Percentiles rank a stretch among this genome's conserved stretches.
Evolutionary conservation across 805 yeast species (phyloP).

Genomic region (Spathaspora passalidarum): DNA sequence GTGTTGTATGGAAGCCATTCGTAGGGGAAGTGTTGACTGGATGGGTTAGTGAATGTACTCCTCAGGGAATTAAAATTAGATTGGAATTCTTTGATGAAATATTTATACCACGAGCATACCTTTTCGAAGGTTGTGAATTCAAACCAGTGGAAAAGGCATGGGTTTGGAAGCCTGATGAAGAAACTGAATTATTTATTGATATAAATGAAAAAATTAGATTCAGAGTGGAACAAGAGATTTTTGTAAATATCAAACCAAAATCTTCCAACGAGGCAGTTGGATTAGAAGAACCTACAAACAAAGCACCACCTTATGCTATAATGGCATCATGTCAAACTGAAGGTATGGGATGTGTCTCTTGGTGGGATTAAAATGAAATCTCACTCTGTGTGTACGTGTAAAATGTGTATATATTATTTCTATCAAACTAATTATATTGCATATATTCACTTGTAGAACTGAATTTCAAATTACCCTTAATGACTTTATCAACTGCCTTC

Average conservation of each 20-base stretch:
- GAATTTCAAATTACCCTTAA: conserved; percentile 97
- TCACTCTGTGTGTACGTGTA: neutral
- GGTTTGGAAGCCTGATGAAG: conserved; percentile 86
- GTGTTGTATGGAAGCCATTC: conserved; percentile 87
- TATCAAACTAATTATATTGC: conserved; percentile 76
- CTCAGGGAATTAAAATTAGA: conserved; percentile 81
- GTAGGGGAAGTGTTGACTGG: conserved; percentile 92
- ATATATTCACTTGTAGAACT: conserved; percentile 95
- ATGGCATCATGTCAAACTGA: conserved; percentile 91
- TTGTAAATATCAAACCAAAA: conserved; percentile 78
- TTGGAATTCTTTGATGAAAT: conserved; percentile 91
- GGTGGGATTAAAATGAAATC: conserved; percentile 97
- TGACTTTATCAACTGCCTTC: conserved; percentile 97
- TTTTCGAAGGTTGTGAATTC: conserved; percentile 75
- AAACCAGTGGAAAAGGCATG: conserved; percentile 83
- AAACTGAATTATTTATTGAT: conserved; percentile 77
- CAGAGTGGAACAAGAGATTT: conserved; percentile 85
- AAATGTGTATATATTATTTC: neutral
- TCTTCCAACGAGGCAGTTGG: conserved; percentile 54
- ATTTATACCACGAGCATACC: conserved; percentile 76
- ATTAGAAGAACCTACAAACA: conserved; percentile 32
- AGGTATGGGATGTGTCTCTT: conserved; percentile 93
- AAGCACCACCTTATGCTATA: conserved; percentile 77
- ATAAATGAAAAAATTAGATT: conserved; percentile 88
- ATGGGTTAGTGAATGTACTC: conserved; percentile 85